These are phyloP conservation scores for Aspergillus affinis DNA, from an alignment of 495 filamentous ascomycete species.

Conservation along the genomic window DNA sequence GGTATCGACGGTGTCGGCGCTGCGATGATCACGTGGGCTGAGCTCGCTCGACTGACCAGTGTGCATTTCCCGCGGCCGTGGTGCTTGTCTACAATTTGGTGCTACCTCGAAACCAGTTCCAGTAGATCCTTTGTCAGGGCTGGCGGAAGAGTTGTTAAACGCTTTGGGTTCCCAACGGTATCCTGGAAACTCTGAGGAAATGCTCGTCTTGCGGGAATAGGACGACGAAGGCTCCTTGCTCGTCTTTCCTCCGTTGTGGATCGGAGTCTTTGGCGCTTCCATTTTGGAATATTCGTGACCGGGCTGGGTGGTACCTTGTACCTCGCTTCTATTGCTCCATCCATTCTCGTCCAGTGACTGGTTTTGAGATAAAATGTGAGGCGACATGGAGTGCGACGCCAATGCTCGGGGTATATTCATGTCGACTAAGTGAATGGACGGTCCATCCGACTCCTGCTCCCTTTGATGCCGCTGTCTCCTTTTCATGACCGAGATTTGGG, in stretches of 20 bases:
- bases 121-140: neutral
- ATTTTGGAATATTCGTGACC: slow-evolving; percentile 10
- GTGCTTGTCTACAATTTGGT: neutral
- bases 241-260: slow-evolving; percentile 11
- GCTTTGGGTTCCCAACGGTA: slow-evolving; percentile 4
- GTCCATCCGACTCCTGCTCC: slow-evolving; percentile 17
- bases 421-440: slow-evolving; percentile 33
- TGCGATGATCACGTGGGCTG: neutral
- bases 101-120: neutral
- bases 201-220: slow-evolving; percentile 30
- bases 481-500: slow-evolving; percentile 29
- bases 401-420: slow-evolving; percentile 35
- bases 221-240: slow-evolving; percentile 21
- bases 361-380: slow-evolving; percentile 24
- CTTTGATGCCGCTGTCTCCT: slow-evolving; percentile 22
- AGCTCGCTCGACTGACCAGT: neutral
- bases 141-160: neutral
- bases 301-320: slow-evolving; percentile 18
- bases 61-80: neutral
- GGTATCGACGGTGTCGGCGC: neutral
- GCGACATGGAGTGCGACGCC: slow-evolving; percentile 26
- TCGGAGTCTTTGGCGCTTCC: slow-evolving; percentile 10
- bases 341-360: slow-evolving; percentile 23
- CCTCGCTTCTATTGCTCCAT: slow-evolving; percentile 17
- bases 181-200: slow-evolving; percentile 11